A percentile compares a stretch with the other conserved stretches of the same genome.
These are phyloP conservation scores for Phragmites australis DNA, from an alignment of 176 grass and related monocot genomes.

Conservation along the genomic window DNA sequence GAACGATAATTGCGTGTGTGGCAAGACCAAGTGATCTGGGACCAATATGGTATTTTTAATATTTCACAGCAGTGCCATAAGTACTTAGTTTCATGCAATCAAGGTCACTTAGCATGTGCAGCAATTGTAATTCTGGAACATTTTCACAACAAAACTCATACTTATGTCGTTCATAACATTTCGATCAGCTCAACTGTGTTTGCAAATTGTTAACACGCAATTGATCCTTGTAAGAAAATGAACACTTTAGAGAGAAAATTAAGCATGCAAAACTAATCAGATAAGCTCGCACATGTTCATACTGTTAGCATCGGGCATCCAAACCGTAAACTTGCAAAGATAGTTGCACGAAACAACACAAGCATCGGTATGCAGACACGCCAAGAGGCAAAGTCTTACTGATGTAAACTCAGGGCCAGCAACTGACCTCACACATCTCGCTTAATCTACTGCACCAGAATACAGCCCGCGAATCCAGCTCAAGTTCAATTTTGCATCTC, in stretches of 20 bases:
- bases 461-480: background rate
- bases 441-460: background rate
- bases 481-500: background rate
- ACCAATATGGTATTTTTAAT: background rate
- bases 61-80: background rate
- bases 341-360: background rate
- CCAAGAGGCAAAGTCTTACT: background rate
- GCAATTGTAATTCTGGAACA: background rate
- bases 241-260: background rate
- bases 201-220: background rate
- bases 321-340: background rate
- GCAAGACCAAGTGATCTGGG: background rate
- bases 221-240: background rate
- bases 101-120: background rate
- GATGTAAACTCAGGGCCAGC: background rate
- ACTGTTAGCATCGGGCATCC: background rate
- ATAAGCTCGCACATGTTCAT: background rate
- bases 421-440: background rate
- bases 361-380: background rate
- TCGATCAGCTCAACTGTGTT: background rate
- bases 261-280: constrained; percentile 7
- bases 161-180: background rate
- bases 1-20: background rate
- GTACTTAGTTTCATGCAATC: background rate
- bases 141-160: background rate